Evolutionary conservation across 2,329 filamentous ascomycete genomes (phyloP).

Genomic region (Penicillium olsonii): DNA sequence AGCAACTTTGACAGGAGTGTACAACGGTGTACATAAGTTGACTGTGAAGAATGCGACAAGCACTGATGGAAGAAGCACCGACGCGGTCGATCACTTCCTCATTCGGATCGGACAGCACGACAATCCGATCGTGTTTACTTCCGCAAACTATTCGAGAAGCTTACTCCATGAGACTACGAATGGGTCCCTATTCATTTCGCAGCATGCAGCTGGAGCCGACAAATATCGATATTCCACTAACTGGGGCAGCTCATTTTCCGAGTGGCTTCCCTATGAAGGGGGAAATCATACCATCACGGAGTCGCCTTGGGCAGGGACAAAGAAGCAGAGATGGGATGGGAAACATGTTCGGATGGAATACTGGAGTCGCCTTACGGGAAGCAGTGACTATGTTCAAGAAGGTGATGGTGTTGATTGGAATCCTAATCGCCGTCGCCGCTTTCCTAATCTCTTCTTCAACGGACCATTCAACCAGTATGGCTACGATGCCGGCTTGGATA

Average conservation of each 20-base stretch:
- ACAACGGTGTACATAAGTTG: constrained; percentile 62
- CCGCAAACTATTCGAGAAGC: constrained; percentile 60
- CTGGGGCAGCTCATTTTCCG: constrained; percentile 61
- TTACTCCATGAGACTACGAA: constrained; percentile 51
- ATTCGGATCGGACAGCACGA: constrained; percentile 59
- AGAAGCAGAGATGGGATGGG: constrained; percentile 60
- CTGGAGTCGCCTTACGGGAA: constrained; percentile 60
- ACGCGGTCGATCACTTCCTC: constrained; percentile 61
- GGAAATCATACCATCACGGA: constrained; percentile 51
- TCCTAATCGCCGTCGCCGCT: constrained; percentile 47
- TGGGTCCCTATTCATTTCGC: constrained; percentile 53
- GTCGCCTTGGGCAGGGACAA: constrained; percentile 60
- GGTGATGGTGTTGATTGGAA: constrained; percentile 51
- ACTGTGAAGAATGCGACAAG: constrained; percentile 58
- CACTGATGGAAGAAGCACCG: constrained; percentile 47
- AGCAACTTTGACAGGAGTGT: constrained; percentile 56
- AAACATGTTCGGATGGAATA: constrained; percentile 66
- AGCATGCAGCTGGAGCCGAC: constrained; percentile 63
- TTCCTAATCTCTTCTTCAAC: constrained; percentile 64
- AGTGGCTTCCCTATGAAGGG: constrained; percentile 60
- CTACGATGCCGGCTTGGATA: constrained; percentile 61
- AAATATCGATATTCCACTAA: constrained; percentile 64
- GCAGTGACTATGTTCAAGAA: constrained; percentile 62
- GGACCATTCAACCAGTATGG: constrained; percentile 66
- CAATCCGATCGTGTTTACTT: constrained; percentile 63